Evolutionary conservation across 495 filamentous ascomycete genomes (phyloP), one percentile per base, ranked within the genome.

Genomic region (Sabuloglossum arenarium): DNA sequence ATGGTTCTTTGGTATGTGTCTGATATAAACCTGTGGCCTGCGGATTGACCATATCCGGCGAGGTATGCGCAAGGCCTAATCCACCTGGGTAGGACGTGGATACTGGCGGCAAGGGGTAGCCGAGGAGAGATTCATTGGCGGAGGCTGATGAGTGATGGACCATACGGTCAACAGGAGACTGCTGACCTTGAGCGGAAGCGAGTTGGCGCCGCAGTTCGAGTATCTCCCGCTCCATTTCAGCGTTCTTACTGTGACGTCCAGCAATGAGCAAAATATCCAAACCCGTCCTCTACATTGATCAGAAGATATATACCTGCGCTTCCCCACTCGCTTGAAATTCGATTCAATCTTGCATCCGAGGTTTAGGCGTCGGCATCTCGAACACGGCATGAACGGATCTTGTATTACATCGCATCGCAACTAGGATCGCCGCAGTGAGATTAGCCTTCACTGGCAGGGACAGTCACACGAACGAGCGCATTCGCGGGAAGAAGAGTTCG

Each of bases 271-370:
- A 47, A 9, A 51, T 14, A 1, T 30, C 12, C 47, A 29, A 6
- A 29, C 12, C 16, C 21, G 23, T 25, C 45, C 3, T 8, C 4
- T 25, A 30, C 24, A 27, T 27, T 28, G 6, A 1, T 51, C 12
- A 11, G 24, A 10, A 29, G 9, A 51, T 14, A 51, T 14, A 19
- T 51, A 51, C 47, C 47, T 86, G 51, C 89, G 80, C 73, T 96
- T 96, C 54, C 86, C 88, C 32, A 94, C 75, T 53, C 89, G 84
- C 70, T 91, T 93, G 71, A 96, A 96, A 64, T 89, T 88, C 59
- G 84, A 85, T 66, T 94, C 86, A 65, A 96, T 94, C 62, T 87
- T 87, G 75, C 89, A 96, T 25, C 81, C 78, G 57, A 94, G 84
- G 62, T 81, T 84, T 57, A 93, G 75, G 61, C 87, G 86, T 64